These are phyloP conservation scores for Rutstroemia sp. DNA, from an alignment of 2,329 filamentous ascomycete genomes.

Conservation along the genomic window DNA sequence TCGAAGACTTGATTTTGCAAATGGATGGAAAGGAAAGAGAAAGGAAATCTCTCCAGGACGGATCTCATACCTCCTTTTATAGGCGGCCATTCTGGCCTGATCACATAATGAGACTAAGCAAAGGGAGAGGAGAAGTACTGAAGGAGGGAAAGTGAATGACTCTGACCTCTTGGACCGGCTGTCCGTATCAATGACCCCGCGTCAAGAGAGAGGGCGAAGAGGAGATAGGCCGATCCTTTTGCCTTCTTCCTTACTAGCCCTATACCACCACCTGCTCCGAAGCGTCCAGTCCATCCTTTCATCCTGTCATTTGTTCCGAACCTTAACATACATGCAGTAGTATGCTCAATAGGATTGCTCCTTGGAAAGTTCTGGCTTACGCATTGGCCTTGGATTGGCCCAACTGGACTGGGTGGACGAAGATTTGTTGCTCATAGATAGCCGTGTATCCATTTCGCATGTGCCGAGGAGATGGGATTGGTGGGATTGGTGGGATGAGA, in stretches of 20 bases:
- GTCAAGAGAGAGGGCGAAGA: slow-evolving; percentile 24
- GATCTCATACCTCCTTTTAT: slow-evolving; percentile 55
- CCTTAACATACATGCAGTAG: slow-evolving; percentile 23
- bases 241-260: slow-evolving; percentile 14
- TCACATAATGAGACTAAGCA: slow-evolving; percentile 19
- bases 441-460: not conserved
- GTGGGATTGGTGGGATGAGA: slow-evolving; percentile 3
- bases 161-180: slow-evolving; percentile 5
- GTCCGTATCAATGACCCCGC: slow-evolving; percentile 31
- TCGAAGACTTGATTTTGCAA: slow-evolving; percentile 15
- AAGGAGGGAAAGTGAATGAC: not conserved
- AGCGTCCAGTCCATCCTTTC: slow-evolving; percentile 17
- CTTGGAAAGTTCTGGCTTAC: slow-evolving; percentile 24
- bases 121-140: slow-evolving; percentile 15
- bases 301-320: slow-evolving; percentile 23
- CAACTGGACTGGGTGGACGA: slow-evolving; percentile 1
- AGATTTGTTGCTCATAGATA: slow-evolving; percentile 27
- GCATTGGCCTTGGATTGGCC: slow-evolving; percentile 25
- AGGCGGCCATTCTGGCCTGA: slow-evolving; percentile 38
- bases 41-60: slow-evolving; percentile 37
- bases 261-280: slow-evolving; percentile 13
- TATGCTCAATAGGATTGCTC: slow-evolving; percentile 24
- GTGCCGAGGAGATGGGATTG: slow-evolving; percentile 1
- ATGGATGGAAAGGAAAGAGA: slow-evolving; percentile 45
- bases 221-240: slow-evolving; percentile 28